Evolutionary conservation across 805 yeast genomes (phyloP), one percentile per base, ranked within the genome.

Genomic region (Monosporozyma solicola): DNA sequence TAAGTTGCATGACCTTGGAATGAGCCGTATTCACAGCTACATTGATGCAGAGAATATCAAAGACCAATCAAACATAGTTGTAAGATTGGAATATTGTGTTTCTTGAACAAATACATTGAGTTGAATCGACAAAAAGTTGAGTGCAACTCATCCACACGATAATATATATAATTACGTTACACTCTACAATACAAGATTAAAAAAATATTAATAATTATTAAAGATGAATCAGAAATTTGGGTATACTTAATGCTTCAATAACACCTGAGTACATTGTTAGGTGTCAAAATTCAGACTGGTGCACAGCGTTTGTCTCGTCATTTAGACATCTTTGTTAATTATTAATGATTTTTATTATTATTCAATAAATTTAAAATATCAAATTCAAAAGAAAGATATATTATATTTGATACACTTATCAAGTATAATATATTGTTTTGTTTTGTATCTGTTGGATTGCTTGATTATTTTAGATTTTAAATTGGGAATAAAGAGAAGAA

Each of bases 261-360:
- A 53, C 56, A 55, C 64, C 65, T 60, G 72, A 68, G 72, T 68
- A 68, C 70, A 48, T 51, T 55, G 55, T 55, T 57, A 54, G 54
- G 52, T 22, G 46, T n/a, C 46, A 43, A 43, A 43, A 48, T 54
- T 64, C 71, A 67, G 70, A 66, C 71, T 66, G 72, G 70, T 67
- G 70, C 72, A 68, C 70, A 66, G 70, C 70, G 61, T 66, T 63
- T 64, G 54, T 64, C 63, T 67, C 69, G 66, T 66, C 71, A 66
- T 57, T n/a, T 61, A 53, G 59, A 43, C 39, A 47, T 33, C 31
- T 47, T 22, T 47, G 27, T 31, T n/a, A 13, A 43, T 50, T 45
- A 27, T 27, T 27, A 27, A 20, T 20, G 1, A 20, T 20, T 20
- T 20, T 20, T 20, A 20, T 20, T 20, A 20, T 20, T 20, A 20